Conservation (phyloP, 495 filamentous ascomycete species). For the Penicillium ochrochloron region DNA sequence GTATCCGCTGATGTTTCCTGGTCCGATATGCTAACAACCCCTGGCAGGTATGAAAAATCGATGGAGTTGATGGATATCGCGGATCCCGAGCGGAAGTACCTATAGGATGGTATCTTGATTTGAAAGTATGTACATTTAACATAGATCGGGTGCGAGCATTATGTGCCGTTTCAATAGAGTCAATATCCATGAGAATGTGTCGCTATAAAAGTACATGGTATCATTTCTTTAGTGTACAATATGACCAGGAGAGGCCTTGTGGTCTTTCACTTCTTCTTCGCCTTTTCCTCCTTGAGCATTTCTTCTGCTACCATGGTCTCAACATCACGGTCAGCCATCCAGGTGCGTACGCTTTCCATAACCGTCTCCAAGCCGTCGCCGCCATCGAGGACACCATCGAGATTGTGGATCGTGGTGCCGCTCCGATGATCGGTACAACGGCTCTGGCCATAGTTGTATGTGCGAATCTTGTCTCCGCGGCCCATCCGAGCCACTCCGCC, state of each 20-base stretch:
- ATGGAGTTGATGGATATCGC: slow-evolving; percentile 83
- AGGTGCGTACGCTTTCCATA: slow-evolving; percentile 79
- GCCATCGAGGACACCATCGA: slow-evolving; percentile 78
- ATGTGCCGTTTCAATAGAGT: slow-evolving; percentile 51
- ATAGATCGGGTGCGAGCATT: slow-evolving; percentile 56
- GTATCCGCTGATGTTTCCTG: not conserved
- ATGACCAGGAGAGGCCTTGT: not conserved
- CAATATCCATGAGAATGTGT: slow-evolving; percentile 12
- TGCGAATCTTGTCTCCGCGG: slow-evolving; percentile 89
- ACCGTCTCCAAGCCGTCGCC: slow-evolving; percentile 72
- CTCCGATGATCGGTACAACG: slow-evolving; percentile 92
- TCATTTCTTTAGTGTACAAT: slow-evolving; percentile 28
- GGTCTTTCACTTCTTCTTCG: slow-evolving; percentile 9
- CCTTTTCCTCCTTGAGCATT: slow-evolving; percentile 32
- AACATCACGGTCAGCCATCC: slow-evolving; percentile 80
- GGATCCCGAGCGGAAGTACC: slow-evolving; percentile 85
- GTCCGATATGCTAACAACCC: slow-evolving; percentile 18
- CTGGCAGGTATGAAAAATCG: slow-evolving; percentile 85
- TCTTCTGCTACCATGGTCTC: slow-evolving; percentile 63
- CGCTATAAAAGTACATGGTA: slow-evolving; percentile 28
- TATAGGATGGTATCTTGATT: slow-evolving; percentile 50
- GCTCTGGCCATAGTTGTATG: slow-evolving; percentile 94
- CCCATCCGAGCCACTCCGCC: slow-evolving; percentile 80
- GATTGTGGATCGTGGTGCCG: slow-evolving; percentile 78
- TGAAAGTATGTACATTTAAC: not conserved